phyloP scores from a whole-genome alignment of 2,329 filamentous ascomycete genomes.

The Penicillium sp. region DNA sequence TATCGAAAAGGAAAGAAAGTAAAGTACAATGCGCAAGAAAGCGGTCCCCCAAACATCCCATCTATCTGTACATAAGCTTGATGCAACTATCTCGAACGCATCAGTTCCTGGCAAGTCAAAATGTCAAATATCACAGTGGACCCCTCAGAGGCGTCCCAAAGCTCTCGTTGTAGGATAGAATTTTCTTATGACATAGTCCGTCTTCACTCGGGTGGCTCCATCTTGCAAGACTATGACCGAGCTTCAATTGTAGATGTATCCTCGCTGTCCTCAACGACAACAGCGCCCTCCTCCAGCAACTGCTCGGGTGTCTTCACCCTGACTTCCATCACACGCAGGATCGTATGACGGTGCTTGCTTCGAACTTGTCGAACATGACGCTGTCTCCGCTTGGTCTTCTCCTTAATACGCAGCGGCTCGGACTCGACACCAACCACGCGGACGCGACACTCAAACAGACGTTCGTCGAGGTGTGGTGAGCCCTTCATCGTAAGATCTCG shows the following conservation, averaged over 20 bases:
- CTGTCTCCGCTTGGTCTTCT: conserved; percentile 74
- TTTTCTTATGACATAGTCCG: no score
- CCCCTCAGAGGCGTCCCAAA: no score
- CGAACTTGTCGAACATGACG: conserved; percentile 64
- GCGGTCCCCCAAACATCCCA: conserved; percentile 17
- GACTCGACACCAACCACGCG: conserved; percentile 78
- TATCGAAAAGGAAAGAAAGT: conserved; percentile 13
- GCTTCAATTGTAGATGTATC: conserved; percentile 20
- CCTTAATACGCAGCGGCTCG: conserved; percentile 68
- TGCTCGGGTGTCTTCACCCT: conserved; percentile 57
- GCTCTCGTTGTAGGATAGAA: no score
- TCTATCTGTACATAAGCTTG: conserved; percentile 31
- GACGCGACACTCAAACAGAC: conserved; percentile 77
- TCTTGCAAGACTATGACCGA: conserved; percentile 15
- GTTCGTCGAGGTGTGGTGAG: conserved; percentile 72
- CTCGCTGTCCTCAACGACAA: conserved; percentile 28
- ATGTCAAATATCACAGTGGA: no score
- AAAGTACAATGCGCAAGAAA: conserved; percentile 29
- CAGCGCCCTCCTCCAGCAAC: conserved; percentile 41
- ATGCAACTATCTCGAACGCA: conserved; percentile 16
- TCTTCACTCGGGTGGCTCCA: no score
- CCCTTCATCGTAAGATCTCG: conserved; percentile 87
- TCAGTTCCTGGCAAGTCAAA: conserved; percentile 12
- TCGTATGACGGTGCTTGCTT: conserved; percentile 88
- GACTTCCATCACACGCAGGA: conserved; percentile 77